Conservation (phyloP, 352 stramenopile species). For the Thalassiosira allenii region DNA sequence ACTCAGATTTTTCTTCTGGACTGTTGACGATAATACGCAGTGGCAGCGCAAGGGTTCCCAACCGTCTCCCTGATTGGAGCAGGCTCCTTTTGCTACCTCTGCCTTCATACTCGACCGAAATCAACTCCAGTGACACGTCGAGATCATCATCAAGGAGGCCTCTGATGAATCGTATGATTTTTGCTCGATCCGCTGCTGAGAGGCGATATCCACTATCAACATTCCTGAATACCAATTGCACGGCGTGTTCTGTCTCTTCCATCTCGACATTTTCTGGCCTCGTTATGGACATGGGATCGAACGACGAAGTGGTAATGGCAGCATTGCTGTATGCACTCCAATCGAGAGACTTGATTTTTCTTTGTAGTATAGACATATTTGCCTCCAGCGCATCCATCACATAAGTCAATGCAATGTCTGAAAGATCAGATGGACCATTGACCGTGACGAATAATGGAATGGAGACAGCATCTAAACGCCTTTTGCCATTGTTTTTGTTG, state of each 20-base stretch:
- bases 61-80: background rate
- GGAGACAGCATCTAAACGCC: too few species aligned
- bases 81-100: background rate
- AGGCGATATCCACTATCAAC: background rate
- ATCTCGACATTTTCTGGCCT: too few species aligned
- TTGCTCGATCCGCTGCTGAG: constrained; percentile 13
- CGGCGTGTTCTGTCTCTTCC: constrained; percentile 12
- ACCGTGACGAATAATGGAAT: background rate
- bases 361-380: background rate
- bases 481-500: too few species aligned
- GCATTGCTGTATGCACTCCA: constrained; percentile 1
- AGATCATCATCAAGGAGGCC: constrained; percentile 20
- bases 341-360: constrained; percentile 4
- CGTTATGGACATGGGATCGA: background rate
- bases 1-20: background rate
- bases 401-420: background rate
- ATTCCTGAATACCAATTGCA: constrained; percentile 15
- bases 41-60: background rate
- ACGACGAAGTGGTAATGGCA: background rate
- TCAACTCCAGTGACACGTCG: background rate
- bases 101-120: background rate
- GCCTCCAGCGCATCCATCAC: constrained; percentile 12
- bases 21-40: constrained; percentile 14
- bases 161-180: constrained; percentile 11
- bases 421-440: background rate